Evolutionary conservation across 441 rosid species (phyloP).

Genomic region (Croton laevigatus): DNA sequence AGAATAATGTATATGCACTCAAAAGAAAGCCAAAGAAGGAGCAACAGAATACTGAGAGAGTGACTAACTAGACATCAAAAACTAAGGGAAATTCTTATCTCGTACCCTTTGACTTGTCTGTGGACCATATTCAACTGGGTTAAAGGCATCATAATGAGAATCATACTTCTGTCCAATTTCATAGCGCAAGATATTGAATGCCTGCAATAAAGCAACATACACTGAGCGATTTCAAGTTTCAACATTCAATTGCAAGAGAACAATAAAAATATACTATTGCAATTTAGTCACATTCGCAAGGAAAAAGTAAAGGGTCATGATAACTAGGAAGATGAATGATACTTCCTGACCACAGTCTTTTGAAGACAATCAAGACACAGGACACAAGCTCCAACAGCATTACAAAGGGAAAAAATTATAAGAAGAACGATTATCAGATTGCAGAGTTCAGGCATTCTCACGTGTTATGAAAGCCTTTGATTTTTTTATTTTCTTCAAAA

Average conservation of each 20-base stretch:
- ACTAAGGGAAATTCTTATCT: slow-evolving; percentile 5
- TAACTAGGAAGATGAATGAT: not conserved
- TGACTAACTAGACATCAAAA: slow-evolving; percentile 11
- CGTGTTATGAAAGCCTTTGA: not conserved
- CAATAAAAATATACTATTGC: too few relatives aligned
- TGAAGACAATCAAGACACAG: not conserved
- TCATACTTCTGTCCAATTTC: slow-evolving; percentile 80
- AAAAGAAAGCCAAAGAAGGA: not conserved
- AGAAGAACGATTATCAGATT: not conserved
- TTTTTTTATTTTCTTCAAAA: not conserved
- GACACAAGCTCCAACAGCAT: not conserved
- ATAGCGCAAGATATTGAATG: slow-evolving; percentile 66
- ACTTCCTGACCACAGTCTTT: not conserved
- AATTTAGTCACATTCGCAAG: not conserved
- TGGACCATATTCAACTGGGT: slow-evolving; percentile 76
- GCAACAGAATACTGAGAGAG: not conserved
- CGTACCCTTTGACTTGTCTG: slow-evolving; percentile 82
- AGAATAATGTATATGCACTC: not conserved
- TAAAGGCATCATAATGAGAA: slow-evolving; percentile 73
- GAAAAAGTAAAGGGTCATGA: not conserved
- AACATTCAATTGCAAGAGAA: slow-evolving; percentile 8
- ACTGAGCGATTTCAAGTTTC: slow-evolving; percentile 27
- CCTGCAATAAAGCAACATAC: slow-evolving; percentile 40
- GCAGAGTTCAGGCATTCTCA: not conserved
- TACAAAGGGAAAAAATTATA: not conserved